Evolutionary conservation across 2,329 filamentous ascomycete genomes (phyloP), one percentile per base, ranked within the genome.

Genomic region (Fusarium sp.): DNA sequence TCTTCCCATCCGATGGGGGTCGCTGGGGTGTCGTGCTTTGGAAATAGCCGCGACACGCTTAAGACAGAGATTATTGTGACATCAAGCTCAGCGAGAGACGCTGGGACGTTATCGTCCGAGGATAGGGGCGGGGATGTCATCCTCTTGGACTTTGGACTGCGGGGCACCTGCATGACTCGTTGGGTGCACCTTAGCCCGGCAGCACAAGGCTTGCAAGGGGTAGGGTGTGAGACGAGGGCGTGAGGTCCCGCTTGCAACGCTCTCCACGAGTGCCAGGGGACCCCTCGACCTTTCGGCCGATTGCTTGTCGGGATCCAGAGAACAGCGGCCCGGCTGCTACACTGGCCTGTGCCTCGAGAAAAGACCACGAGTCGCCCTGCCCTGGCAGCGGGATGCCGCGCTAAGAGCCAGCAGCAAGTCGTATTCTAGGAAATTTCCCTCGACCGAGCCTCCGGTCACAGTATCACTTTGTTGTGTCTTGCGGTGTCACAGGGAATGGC

Each of bases 141-240:
- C 48, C 53, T 37, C 39, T 34, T 56, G 48, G 37, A 37, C 46
- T 51, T 30, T 51, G 57, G 30, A 31, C 41, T 23, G 36, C 52
- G 52, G 55, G 60, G 53, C 44, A 27, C 30, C 34, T 40, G 39
- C 60, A 71, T 72, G 70, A 73, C 70, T 72, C 66, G 70, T 50
- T 40, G 47, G 8, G 13, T 6, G 46, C 54, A 31, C 46, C 44
- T 41, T 44, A 54, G 27, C 40, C 54, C 36, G n/a, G 44, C 50
- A 48, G 28, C 37, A 64, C 43, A 41, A 48, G 48, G 52, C 34
- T 58, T 68, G 43, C 60, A 61, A 52, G 64, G 60, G 31, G 31
- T 16, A 60, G 58, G 64, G 59, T 16, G 64, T 68, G 50, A 61
- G n/a, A n/a, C 37, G 46, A 48, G 18, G 18, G 37, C 31, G 31